A percentile compares a stretch with the other conserved stretches of the same genome.
phyloP scores from a whole-genome alignment of 441 rosid species.

The Macaranga tanarius region DNA sequence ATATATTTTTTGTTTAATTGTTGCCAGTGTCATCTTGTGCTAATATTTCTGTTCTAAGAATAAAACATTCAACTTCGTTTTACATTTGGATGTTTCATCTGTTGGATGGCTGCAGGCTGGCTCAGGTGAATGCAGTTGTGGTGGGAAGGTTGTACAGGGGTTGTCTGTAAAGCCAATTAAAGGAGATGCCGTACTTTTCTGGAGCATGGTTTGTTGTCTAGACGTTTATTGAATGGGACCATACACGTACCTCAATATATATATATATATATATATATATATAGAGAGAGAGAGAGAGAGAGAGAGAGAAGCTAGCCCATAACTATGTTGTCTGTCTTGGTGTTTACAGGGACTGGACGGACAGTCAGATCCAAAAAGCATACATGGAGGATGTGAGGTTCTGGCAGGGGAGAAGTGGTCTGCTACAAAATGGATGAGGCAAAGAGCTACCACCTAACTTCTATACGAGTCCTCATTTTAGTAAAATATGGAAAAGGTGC shows the following conservation, averaged over 20 bases:
- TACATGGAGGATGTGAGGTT: slow-evolving; percentile 95
- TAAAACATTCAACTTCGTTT: neutral
- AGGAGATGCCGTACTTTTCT: slow-evolving; percentile 94
- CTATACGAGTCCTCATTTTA: neutral
- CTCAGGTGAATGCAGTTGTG: slow-evolving; percentile 76
- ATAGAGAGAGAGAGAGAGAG: too few relatives aligned
- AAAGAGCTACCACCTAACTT: slow-evolving; percentile 48
- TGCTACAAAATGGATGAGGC: slow-evolving; percentile 99
- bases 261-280: too few relatives aligned
- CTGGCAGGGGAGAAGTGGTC: slow-evolving; percentile 92
- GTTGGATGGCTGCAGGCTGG: slow-evolving; percentile 66
- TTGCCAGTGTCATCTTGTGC: neutral
- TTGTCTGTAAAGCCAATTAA: slow-evolving; percentile 73
- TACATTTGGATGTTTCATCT: neutral
- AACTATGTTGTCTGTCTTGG: slow-evolving; percentile 1
- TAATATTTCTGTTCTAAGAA: neutral
- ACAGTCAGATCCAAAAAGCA: slow-evolving; percentile 83
- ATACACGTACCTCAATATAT: neutral
- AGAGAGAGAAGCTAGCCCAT: neutral
- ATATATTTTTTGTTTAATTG: neutral
- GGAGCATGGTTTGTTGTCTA: slow-evolving; percentile 93
- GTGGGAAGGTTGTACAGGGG: slow-evolving; percentile 76
- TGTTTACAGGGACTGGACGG: slow-evolving; percentile 80
- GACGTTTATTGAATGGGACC: neutral
- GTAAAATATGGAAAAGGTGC: neutral